Base-by-base conservation (phyloP, 441 rosid species). In the Syzygium malaccense region DNA sequence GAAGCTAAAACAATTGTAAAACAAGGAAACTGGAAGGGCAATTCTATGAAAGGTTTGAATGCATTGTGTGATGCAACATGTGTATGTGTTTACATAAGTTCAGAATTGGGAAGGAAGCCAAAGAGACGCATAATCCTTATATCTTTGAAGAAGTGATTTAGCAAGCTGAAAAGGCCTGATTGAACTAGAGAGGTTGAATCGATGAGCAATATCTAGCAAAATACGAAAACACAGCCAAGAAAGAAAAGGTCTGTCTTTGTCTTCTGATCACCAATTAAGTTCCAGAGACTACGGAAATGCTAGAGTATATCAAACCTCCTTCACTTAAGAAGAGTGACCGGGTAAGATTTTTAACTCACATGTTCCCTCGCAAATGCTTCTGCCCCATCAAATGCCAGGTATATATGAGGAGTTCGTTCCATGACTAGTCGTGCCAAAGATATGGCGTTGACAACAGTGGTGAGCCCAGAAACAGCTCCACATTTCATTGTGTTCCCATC, bases 281-380 rank as follows among this genome's bases (percentile, higher is more conserved):
- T 71, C 49, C 49, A 71, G 48, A 71, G 17, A 62, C 33, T 37
- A 20, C 80, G 5, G 80, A 71, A 12, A 71, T 19, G 28, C 48
- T 68, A 19, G 28, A 5, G 28, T 33, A 10, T 33, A 33, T 66
- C 25, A 5, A 71, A 37, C 26, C 17, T 71, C 17, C 17, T 71
- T 20, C 80, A 37, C 80, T 71, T 37, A 37, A 71, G 49, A 71
- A 78, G 13, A 30, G 85, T 28, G 41, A 37, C 55, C 30, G 15
- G 66, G 30, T 19, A 64, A 14, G n/a, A 20, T 64, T 56, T 45
- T 79, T 23, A 18, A 92, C 95, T 89, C 79, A 96, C 99, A 87
- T 96, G 96, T 80, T 94, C 97, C 92, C 97, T 96, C 3, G 99
- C 99, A 91, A 98, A 98, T 90, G 95, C 93, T 93, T 96, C 99